Evolutionary conservation across 2,329 filamentous ascomycete species (phyloP), one percentile per base, ranked within the genome.

Genomic region (Colletotrichum sp.): DNA sequence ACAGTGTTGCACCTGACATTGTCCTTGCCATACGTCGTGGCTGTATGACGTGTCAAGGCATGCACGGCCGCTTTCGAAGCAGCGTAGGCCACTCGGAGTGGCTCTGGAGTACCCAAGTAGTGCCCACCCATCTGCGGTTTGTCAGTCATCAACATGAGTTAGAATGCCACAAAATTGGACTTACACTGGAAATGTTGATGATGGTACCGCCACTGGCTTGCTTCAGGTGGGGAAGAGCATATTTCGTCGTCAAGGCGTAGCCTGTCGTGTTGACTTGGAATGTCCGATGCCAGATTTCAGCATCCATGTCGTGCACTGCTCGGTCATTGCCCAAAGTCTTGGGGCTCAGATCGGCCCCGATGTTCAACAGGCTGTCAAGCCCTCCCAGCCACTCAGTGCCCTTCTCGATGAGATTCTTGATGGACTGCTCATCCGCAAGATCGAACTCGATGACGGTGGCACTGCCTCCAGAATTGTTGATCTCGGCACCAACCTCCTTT

Each of bases 101-200:
- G 63, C 8, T 72, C 70, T 18, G 48, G 70, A 9, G 64, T 68
- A n/a, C 63, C 70, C 70, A 60, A 26, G 48, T 52, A 72, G 32
- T 72, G 69, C 21, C 69, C 69, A 9, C 61, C 61, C 69, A 72
- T 72, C 69, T 67, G 13, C 16, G 16, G 2, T n/a, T 10, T n/a
- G 26, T 67, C 28, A 67, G 64, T 26, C 24, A 43, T 38, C 61
- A 4, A 21, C 8, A 28, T 26, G 38, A 58, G 55, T 3, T 4
- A 12, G 2, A 58, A 57, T 57, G 24, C 2, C 21, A 57, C 21
- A 3, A 57, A 26, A 26, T 48, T n/a, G 18, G 6, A 72, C 61
- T 67, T 48, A 67, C 69, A 32, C 69, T 72, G 2, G 69, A 72
- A 10, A 72, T 72, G 5, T 72, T 72, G 21, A 72, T 72, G 8